These are phyloP conservation scores for Oxalis stricta DNA, from an alignment of 441 rosid species.

Conservation along the genomic window DNA sequence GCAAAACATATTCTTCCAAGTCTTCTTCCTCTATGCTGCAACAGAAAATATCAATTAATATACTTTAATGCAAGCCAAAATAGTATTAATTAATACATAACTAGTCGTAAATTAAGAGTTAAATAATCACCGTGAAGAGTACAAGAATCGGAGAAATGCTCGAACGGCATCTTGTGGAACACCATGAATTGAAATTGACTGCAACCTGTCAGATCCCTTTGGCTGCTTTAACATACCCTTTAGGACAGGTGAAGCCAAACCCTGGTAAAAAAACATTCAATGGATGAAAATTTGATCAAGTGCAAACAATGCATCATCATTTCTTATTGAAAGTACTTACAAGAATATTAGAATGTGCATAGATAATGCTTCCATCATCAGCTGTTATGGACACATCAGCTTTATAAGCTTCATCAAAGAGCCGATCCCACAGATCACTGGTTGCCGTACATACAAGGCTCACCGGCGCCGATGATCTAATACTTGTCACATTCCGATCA, in stretches of 20 bases:
- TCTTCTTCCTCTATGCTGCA: constrained; percentile 61
- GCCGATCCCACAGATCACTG: constrained; percentile 54
- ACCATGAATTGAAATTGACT: constrained; percentile 50
- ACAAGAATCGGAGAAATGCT: constrained; percentile 61
- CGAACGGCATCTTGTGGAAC: constrained; percentile 68
- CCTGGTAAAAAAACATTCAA: constrained; percentile 26
- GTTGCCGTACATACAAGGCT: constrained; percentile 25
- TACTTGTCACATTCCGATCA: constrained; percentile 7
- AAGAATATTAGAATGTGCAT: constrained; percentile 61
- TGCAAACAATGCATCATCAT: neutral
- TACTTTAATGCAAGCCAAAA: no score
- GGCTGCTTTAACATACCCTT: constrained; percentile 59
- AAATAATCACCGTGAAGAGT: constrained; percentile 63
- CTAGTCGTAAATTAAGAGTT: no score
- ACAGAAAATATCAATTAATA: neutral
- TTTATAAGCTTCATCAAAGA: constrained; percentile 61
- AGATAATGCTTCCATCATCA: constrained; percentile 34
- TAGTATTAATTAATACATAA: no score
- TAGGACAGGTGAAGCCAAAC: constrained; percentile 72
- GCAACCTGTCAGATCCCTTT: constrained; percentile 21
- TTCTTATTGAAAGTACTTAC: constrained; percentile 27
- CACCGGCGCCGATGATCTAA: constrained; percentile 11
- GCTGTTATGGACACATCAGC: constrained; percentile 55
- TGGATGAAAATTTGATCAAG: neutral
- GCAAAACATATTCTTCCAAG: constrained; percentile 48